Conservation (phyloP, 2,329 filamentous ascomycete genomes). For the Phyllosticta ampelicida region DNA sequence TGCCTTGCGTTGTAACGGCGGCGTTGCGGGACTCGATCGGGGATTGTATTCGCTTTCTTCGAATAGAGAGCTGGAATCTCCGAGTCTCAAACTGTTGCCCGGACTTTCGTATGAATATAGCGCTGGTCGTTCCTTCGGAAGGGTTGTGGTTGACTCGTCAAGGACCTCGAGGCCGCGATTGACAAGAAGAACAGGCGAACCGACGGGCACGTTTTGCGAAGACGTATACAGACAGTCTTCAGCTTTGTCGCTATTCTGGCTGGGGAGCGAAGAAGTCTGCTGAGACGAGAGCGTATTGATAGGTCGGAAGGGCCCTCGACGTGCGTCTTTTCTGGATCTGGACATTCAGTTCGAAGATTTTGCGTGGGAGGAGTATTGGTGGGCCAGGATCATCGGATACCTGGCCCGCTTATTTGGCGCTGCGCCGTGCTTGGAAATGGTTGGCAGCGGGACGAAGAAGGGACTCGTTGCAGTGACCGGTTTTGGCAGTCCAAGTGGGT, state of each 20-base stretch:
- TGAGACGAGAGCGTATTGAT: constrained; percentile 24
- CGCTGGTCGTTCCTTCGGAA: not conserved
- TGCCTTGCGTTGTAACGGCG: not conserved
- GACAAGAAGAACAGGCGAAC: not conserved
- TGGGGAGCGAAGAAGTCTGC: constrained; percentile 21
- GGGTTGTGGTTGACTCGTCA: not conserved
- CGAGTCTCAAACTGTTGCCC: constrained; percentile 12
- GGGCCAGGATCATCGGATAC: not conserved
- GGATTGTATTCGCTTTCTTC: constrained; percentile 15
- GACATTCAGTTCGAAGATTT: constrained; percentile 4
- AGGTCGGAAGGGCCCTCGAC: constrained; percentile 23
- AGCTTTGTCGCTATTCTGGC: not conserved
- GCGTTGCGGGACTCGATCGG: not conserved
- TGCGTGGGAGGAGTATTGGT: not conserved
- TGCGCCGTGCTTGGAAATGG: not conserved
- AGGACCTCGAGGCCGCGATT: not conserved
- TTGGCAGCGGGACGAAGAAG: not conserved
- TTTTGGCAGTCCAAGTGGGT: not conserved
- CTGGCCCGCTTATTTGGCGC: constrained; percentile 2
- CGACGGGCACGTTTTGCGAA: not conserved
- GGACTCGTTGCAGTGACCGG: not conserved
- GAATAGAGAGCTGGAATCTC: constrained; percentile 22
- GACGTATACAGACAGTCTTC: too few relatives aligned
- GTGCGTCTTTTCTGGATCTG: constrained; percentile 5
- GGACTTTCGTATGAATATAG: not conserved